Percentiles rank a stretch among this genome's conserved stretches.
Evolutionary conservation across 768 basidiomycete species (phyloP).

Genomic region (Amanita thiersii): DNA sequence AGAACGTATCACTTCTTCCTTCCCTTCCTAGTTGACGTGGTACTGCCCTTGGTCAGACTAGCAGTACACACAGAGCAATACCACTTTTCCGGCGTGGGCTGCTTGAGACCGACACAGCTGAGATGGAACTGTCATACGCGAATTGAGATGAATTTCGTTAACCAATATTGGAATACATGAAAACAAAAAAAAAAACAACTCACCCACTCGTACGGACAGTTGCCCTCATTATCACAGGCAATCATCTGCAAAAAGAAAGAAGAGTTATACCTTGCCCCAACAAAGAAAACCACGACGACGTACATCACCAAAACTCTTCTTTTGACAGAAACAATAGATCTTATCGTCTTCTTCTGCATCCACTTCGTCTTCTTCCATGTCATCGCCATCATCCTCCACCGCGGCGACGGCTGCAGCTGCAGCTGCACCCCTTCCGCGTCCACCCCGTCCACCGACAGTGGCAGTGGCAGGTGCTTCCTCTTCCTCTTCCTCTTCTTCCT

Average conservation of each 20-base stretch:
- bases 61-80: conserved; percentile 43
- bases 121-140: conserved; percentile 44
- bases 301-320: conserved; percentile 44
- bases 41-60: conserved; percentile 19
- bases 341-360: conserved; percentile 43
- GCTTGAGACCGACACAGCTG: conserved; percentile 48
- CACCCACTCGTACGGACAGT: conserved; percentile 67
- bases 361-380: conserved; percentile 35
- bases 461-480: conserved; percentile 32
- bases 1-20: conserved; percentile 14
- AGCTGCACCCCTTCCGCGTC: conserved; percentile 7
- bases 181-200: conserved; percentile 14
- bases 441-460: too few relatives aligned
- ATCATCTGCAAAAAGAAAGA: conserved; percentile 41
- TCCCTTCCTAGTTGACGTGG: conserved; percentile 16
- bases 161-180: neutral
- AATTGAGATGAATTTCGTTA: neutral
- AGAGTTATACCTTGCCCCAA: neutral
- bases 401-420: conserved; percentile 15
- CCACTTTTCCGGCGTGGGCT: conserved; percentile 42
- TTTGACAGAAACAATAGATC: conserved; percentile 45
- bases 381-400: conserved; percentile 22
- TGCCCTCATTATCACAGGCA: conserved; percentile 59
- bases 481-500: conserved; percentile 34
- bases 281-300: conserved; percentile 11